Conservation (phyloP, 352 stramenopile species). For the Phytophthora boehmeriae region DNA sequence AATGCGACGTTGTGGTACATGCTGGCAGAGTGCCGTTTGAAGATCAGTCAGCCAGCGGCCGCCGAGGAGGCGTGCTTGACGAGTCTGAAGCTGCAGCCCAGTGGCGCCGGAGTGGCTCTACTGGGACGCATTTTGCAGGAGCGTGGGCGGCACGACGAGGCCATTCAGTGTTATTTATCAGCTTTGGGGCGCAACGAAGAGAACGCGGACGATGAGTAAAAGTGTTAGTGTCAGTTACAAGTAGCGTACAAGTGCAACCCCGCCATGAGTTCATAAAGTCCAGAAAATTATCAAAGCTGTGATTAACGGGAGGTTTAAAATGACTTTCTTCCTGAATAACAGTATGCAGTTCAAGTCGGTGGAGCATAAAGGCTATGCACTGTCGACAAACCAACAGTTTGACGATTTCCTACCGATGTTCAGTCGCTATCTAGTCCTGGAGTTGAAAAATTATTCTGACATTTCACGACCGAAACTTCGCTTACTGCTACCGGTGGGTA, state of each 20-base stretch:
- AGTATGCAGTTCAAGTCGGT: neutral
- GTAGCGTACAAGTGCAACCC: slow-evolving; percentile 18
- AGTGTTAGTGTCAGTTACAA: slow-evolving; percentile 13
- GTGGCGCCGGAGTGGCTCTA: slow-evolving; percentile 46
- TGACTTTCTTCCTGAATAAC: slow-evolving; percentile 40
- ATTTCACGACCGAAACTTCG: slow-evolving; percentile 23
- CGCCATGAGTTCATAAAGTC: slow-evolving; percentile 8
- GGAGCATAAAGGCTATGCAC: slow-evolving; percentile 41
- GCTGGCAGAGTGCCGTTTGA: slow-evolving; percentile 59
- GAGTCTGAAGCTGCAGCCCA: slow-evolving; percentile 49
- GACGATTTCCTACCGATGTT: slow-evolving; percentile 47
- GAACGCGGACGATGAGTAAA: slow-evolving; percentile 32
- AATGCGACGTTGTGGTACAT: slow-evolving; percentile 60
- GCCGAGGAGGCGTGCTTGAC: slow-evolving; percentile 63
- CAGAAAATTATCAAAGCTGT: slow-evolving; percentile 19
- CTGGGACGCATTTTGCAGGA: slow-evolving; percentile 59
- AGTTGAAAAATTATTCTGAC: slow-evolving; percentile 14
- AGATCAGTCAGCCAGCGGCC: slow-evolving; percentile 48
- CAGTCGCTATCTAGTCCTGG: slow-evolving; percentile 41
- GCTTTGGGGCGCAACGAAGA: slow-evolving; percentile 52
- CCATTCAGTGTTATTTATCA: slow-evolving; percentile 70
- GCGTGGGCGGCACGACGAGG: slow-evolving; percentile 53
- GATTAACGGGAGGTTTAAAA: slow-evolving; percentile 44
- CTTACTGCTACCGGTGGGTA: slow-evolving; percentile 44
- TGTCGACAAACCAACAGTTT: slow-evolving; percentile 45